phyloP scores from a whole-genome alignment of 2,329 filamentous ascomycete genomes.

The Pseudogymnoascus sp. region DNA sequence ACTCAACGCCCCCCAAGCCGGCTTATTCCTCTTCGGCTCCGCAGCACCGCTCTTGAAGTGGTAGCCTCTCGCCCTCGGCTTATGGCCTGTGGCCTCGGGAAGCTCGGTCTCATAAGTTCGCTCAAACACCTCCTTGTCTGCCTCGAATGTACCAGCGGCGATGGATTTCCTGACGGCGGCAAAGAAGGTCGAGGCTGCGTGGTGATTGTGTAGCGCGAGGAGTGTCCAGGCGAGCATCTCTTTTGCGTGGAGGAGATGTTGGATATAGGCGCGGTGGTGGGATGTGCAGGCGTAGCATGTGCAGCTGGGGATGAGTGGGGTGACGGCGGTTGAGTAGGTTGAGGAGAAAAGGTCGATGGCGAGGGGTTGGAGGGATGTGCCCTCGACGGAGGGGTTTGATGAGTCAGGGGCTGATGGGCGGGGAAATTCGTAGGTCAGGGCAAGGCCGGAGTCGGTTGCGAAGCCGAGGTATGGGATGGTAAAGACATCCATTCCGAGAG shows the following conservation, averaged over 20 bases:
- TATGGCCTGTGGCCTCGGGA: constrained; percentile 65
- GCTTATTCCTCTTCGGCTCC: constrained; percentile 58
- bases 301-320: constrained; percentile 57
- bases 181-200: constrained; percentile 67
- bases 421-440: constrained; percentile 71
- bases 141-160: constrained; percentile 48
- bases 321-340: constrained; percentile 51
- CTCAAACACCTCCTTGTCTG: constrained; percentile 35
- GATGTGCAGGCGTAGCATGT: constrained; percentile 73
- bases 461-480: constrained; percentile 66
- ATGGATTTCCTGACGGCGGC: constrained; percentile 58
- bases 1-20: constrained; percentile 53
- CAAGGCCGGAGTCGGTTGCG: constrained; percentile 77
- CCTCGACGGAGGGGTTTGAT: constrained; percentile 5
- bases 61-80: constrained; percentile 75
- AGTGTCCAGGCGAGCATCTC: constrained; percentile 97
- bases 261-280: constrained; percentile 80
- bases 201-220: constrained; percentile 85
- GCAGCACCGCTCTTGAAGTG: constrained; percentile 62
- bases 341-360: constrained; percentile 72
- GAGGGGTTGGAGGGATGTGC: constrained; percentile 39
- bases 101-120: constrained; percentile 59
- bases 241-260: constrained; percentile 79
- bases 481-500: constrained; percentile 71
- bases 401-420: constrained; percentile 20